These are phyloP conservation scores for Cucumis melo DNA, from an alignment of 306 rosid genomes.

Conservation along the genomic window DNA sequence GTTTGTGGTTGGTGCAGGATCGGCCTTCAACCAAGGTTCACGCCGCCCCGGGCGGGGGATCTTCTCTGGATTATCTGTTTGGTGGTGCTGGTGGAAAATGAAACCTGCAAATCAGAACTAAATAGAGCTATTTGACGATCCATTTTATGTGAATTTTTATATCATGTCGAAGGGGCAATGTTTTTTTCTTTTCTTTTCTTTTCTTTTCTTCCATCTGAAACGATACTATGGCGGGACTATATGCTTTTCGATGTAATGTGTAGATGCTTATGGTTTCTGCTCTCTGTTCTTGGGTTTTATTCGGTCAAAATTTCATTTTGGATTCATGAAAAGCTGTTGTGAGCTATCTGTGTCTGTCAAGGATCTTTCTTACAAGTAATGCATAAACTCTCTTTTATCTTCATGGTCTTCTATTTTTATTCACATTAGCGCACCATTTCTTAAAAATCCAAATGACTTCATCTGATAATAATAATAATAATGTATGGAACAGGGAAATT, in stretches of 20 bases:
- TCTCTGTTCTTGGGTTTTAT: not conserved
- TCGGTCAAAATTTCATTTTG: not conserved
- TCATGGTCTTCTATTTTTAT: not conserved
- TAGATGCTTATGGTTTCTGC: conserved; percentile 3
- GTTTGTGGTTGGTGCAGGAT: conserved; percentile 41
- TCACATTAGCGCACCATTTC: not conserved
- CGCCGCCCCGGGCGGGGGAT: conserved; percentile 95
- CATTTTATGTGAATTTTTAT: conserved; percentile 2
- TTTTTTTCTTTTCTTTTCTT: not conserved
- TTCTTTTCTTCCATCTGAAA: not conserved
- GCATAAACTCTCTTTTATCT: not conserved
- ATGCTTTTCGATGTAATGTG: not conserved
- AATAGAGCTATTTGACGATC: conserved; percentile 5
- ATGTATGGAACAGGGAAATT: too few species aligned
- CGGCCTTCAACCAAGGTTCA: conserved; percentile 99
- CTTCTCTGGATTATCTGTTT: conserved; percentile 88
- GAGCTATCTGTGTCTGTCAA: conserved; percentile 1
- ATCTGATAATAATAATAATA: not conserved
- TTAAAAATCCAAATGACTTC: not conserved
- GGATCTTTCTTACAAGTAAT: conserved; percentile 5
- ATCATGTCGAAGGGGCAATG: conserved; percentile 1
- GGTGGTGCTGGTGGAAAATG: conserved; percentile 61
- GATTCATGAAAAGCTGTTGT: conserved; percentile 1
- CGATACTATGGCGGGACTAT: not conserved
- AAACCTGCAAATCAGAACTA: conserved; percentile 5